Percentiles rank a stretch among this genome's conserved stretches.
Conservation (phyloP, 2,329 filamentous ascomycete genomes). For the Escovopsis sp. region DNA sequence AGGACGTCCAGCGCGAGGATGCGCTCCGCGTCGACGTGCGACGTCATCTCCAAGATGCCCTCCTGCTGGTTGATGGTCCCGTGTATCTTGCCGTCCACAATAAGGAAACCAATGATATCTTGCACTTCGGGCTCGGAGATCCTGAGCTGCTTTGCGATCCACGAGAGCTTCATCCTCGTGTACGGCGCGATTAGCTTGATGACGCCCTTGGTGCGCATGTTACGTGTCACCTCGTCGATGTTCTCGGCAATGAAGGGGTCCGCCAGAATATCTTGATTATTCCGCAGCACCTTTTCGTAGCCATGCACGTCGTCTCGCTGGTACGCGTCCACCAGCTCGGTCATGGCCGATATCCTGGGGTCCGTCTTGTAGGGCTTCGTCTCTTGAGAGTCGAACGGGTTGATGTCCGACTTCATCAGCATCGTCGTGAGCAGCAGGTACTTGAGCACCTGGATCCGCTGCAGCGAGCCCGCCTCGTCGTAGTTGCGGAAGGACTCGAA, state of each 20-base stretch:
- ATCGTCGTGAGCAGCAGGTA: slow-evolving; percentile 94
- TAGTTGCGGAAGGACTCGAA: slow-evolving; percentile 99
- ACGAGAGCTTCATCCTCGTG: slow-evolving; percentile 74
- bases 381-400: slow-evolving; percentile 96
- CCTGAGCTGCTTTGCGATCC: slow-evolving; percentile 77
- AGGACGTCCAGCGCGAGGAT: slow-evolving; percentile 60
- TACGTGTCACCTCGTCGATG: slow-evolving; percentile 95
- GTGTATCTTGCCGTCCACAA: slow-evolving; percentile 74
- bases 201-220: slow-evolving; percentile 93
- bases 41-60: slow-evolving; percentile 70
- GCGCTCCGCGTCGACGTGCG: slow-evolving; percentile 58
- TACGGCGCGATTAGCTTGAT: slow-evolving; percentile 90
- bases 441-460: slow-evolving; percentile 93
- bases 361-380: slow-evolving; percentile 97
- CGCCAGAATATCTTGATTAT: slow-evolving; percentile 75
- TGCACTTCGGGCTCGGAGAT: slow-evolving; percentile 78
- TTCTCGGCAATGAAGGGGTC: slow-evolving; percentile 98
- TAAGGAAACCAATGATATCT: slow-evolving; percentile 90
- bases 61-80: slow-evolving; percentile 82
- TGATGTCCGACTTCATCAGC: slow-evolving; percentile 97
- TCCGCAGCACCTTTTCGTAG: slow-evolving; percentile 77
- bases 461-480: slow-evolving; percentile 90
- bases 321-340: slow-evolving; percentile 89
- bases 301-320: slow-evolving; percentile 86
- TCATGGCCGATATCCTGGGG: slow-evolving; percentile 92